A percentile compares a stretch with the other conserved stretches of the same genome.
Conservation (phyloP, 495 filamentous ascomycete genomes). For the Penicillium desertorum region DNA sequence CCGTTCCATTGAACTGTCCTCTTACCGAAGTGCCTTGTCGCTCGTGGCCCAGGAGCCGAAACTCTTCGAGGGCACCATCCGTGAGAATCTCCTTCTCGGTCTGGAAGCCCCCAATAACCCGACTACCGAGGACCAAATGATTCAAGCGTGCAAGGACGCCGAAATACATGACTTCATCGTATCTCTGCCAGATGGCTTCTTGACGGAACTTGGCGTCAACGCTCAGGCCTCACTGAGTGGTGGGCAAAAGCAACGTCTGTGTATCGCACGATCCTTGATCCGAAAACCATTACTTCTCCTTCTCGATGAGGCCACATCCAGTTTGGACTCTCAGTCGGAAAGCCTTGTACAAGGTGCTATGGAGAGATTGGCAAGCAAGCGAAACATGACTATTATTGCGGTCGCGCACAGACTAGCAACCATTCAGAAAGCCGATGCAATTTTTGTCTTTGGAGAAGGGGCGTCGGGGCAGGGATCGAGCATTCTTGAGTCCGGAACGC, state of each 20-base stretch:
- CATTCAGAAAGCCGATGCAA: constrained; percentile 68
- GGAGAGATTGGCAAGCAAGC: constrained; percentile 40
- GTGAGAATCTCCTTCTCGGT: constrained; percentile 52
- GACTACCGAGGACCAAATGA: constrained; percentile 44
- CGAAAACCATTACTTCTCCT: constrained; percentile 47
- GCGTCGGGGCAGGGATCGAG: constrained; percentile 42
- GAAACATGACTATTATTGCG: constrained; percentile 69
- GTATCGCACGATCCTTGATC: constrained; percentile 50
- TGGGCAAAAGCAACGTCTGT: constrained; percentile 52
- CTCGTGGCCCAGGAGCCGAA: constrained; percentile 53
- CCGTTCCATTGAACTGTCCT: constrained; percentile 22
- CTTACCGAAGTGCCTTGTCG: constrained; percentile 45
- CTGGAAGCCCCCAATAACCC: constrained; percentile 35
- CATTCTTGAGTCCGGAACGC: constrained; percentile 64
- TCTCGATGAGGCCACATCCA: constrained; percentile 58
- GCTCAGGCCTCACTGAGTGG: constrained; percentile 58
- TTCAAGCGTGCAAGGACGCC: constrained; percentile 53
- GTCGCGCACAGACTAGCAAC: constrained; percentile 74
- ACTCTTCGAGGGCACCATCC: constrained; percentile 52
- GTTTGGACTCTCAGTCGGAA: constrained; percentile 55
- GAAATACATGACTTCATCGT: constrained; percentile 58
- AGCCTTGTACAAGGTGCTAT: constrained; percentile 37
- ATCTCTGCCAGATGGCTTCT: constrained; percentile 57
- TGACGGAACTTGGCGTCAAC: constrained; percentile 59
- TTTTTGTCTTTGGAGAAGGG: constrained; percentile 58